Base-by-base conservation (phyloP, 2,329 filamentous ascomycete genomes). In the Trichothecium roseum region DNA sequence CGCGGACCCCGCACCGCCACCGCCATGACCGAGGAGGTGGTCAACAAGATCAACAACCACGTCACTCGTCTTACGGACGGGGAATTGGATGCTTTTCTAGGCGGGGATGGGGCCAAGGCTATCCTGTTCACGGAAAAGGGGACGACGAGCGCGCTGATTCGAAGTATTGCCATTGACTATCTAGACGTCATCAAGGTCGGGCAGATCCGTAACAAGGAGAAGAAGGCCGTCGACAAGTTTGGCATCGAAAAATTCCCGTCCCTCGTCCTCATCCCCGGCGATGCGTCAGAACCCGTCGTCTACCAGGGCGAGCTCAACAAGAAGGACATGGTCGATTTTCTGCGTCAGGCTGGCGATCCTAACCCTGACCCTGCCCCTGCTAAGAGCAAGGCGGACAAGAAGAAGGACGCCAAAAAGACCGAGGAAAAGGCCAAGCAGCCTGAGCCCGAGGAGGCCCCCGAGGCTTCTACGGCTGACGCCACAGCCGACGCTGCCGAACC, bases 101-200 rank as follows among this genome's bases (percentile, higher is more conserved):
- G 74, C 30, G 79, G 78, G 40, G 74, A 82, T 15, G 73, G 69
- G 10, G 74, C 87, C 34, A 95, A 94, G 65, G 88, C 84, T 0
- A 77, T 98, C 24, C 66, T 98, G 3, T 96, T 98, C 60, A 93
- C 84, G 3, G 84, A 94, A 38, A 98, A 96, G 66, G 86, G 87
- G 16, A 81, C 82, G 5, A 89, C 84, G 1, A 89, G 84, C 53
- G 76, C 87, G 9, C 67, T 94, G 17, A 63, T 95, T 44, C 84
- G 83, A 56, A 80, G 86, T 41, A 59, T 96, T 36, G 88, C 91
- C 6, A 86, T 95, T 48, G 91, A 96, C 54, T 98, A 89, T 58
- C 69, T 91, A 18, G 87, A 80, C 26, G 74, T 76, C 37, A 76
- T 96, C 42, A 69, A 73, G 4, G 68, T 98, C 26, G 89, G 78